These are phyloP conservation scores for Claviceps sp. DNA, from an alignment of 2,329 filamentous ascomycete genomes.

Conservation along the genomic window DNA sequence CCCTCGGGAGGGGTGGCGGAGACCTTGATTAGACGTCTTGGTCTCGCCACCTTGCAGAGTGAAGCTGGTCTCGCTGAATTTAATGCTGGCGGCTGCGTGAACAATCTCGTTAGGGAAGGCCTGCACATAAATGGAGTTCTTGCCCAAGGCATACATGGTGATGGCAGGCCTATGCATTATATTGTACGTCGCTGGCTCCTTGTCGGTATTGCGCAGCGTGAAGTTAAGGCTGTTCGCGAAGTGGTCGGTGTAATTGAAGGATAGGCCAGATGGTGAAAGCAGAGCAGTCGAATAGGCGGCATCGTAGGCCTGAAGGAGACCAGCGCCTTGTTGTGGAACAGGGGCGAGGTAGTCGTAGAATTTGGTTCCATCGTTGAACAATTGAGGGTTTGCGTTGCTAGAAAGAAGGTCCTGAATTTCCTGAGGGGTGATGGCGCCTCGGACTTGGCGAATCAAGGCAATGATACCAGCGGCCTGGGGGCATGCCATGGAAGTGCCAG, in stretches of 20 bases:
- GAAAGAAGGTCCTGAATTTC: slow-evolving; percentile 36
- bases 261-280: slow-evolving; percentile 41
- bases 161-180: slow-evolving; percentile 36
- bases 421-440: slow-evolving; percentile 35
- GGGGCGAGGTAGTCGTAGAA: slow-evolving; percentile 33
- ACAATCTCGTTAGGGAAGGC: slow-evolving; percentile 32
- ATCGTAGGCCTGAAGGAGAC: slow-evolving; percentile 46
- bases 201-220: slow-evolving; percentile 40
- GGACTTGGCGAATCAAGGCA: slow-evolving; percentile 38
- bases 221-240: slow-evolving; percentile 36
- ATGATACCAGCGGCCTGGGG: slow-evolving; percentile 41
- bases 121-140: slow-evolving; percentile 21
- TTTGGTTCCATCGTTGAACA: slow-evolving; percentile 30
- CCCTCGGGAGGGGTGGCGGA: slow-evolving; percentile 3
- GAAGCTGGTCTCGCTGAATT: slow-evolving; percentile 5
- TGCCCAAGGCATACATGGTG: slow-evolving; percentile 37
- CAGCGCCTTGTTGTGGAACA: slow-evolving; percentile 46
- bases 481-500: slow-evolving; percentile 47
- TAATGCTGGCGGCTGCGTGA: slow-evolving; percentile 24
- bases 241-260: slow-evolving; percentile 52
- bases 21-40: slow-evolving; percentile 3
- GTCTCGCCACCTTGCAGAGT: slow-evolving; percentile 2
- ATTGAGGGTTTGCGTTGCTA: slow-evolving; percentile 32
- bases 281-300: slow-evolving; percentile 40
- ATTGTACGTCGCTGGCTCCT: slow-evolving; percentile 33